Conservation (phyloP, 306 rosid genomes). For the Myrica gale region DNA sequence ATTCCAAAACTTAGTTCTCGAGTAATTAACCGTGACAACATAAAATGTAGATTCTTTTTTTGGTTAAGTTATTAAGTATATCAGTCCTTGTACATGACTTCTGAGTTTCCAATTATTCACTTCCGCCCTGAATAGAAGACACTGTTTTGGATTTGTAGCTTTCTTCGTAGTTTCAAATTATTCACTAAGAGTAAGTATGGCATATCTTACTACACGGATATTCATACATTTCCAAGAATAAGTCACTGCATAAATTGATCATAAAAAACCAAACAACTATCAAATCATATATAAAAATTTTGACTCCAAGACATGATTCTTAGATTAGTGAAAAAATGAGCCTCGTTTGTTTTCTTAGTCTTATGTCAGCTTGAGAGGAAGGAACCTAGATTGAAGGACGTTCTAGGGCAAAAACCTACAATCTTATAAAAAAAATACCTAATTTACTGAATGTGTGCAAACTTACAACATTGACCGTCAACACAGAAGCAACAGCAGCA, state of each 20-base stretch:
- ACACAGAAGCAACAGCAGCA: no score
- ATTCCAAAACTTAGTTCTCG: no score
- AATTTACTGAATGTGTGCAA: no score
- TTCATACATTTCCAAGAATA: background rate
- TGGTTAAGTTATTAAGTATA: no score
- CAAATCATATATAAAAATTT: background rate
- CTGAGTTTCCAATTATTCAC: background rate
- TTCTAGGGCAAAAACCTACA: no score
- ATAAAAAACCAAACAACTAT: background rate
- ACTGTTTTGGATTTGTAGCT: background rate
- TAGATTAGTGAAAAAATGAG: background rate
- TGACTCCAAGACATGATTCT: background rate
- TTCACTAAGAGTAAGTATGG: background rate
- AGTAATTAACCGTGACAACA: no score
- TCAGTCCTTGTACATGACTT: no score
- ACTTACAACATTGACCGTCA: no score
- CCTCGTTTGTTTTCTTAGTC: background rate
- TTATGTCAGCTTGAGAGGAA: background rate
- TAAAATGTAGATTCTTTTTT: no score
- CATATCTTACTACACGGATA: background rate
- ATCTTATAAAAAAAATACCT: no score
- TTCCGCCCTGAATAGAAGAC: background rate
- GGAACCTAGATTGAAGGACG: background rate
- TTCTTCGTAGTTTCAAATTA: background rate
- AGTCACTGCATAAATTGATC: background rate